Conservation (phyloP, 257 asterid species). For the Fraxinus excelsior region DNA sequence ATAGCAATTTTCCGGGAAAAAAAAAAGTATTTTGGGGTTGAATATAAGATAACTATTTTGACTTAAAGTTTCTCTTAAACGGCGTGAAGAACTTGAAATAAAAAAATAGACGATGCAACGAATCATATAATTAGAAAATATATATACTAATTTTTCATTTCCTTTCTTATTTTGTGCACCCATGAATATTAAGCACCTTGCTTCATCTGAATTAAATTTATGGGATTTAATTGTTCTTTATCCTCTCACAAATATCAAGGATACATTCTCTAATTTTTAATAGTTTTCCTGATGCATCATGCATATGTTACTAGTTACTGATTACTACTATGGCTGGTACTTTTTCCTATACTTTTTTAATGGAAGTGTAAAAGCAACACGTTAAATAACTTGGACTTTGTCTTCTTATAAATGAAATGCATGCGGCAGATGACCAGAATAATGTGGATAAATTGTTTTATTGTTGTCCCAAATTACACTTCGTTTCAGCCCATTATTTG, state of each 20-base stretch:
- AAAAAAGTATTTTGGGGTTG: not conserved
- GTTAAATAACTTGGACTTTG: constrained; percentile 12
- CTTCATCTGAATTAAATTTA: not conserved
- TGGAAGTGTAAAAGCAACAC: not conserved
- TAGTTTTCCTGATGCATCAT: not conserved
- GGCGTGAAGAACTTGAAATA: constrained; percentile 16
- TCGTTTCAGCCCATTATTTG: constrained; percentile 85
- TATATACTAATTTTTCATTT: not conserved
- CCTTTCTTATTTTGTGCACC: not conserved
- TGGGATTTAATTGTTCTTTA: not conserved
- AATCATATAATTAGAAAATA: not conserved
- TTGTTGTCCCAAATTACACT: constrained; percentile 20
- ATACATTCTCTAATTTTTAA: not conserved
- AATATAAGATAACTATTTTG: not conserved
- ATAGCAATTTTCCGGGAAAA: not conserved
- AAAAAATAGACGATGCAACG: constrained; percentile 4
- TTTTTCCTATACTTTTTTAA: constrained; percentile 9
- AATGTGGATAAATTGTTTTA: not conserved
- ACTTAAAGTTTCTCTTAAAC: constrained; percentile 8
- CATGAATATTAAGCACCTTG: not conserved
- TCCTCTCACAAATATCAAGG: constrained; percentile 11
- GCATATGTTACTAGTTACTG: not conserved
- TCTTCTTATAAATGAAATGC: constrained; percentile 1
- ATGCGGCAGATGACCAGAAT: too few species aligned
- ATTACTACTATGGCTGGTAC: constrained; percentile 3